phyloP scores from a whole-genome alignment of 164 flowering plant species.

The Vitis rotundifolia region DNA sequence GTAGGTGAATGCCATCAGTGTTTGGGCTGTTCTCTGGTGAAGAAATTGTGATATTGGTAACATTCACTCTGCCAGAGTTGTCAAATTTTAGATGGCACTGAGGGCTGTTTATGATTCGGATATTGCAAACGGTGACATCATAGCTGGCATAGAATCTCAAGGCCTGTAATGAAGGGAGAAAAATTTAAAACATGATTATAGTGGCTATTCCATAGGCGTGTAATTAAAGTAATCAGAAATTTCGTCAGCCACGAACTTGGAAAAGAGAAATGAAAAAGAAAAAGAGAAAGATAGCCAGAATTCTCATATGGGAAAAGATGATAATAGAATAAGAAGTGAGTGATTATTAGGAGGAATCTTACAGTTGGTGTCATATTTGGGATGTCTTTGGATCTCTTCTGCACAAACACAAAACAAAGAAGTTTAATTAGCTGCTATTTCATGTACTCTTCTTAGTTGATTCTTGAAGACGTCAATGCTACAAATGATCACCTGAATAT shows the following conservation, averaged over 20 bases:
- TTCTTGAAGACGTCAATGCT: not conserved
- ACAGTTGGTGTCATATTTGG: constrained; percentile 80
- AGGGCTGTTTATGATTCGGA: constrained; percentile 74
- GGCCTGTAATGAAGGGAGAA: constrained; percentile 42
- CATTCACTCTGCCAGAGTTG: constrained; percentile 41
- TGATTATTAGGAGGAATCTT: constrained; percentile 19
- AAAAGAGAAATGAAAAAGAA: not conserved
- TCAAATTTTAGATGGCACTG: constrained; percentile 85
- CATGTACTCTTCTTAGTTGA: not conserved
- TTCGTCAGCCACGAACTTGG: not conserved
- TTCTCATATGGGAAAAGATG: too few relatives aligned
- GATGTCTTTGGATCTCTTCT: constrained; percentile 52
- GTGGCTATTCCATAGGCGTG: too few relatives aligned
- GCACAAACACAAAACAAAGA: constrained; percentile 18
- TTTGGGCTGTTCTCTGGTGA: constrained; percentile 82
- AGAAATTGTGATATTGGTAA: constrained; percentile 64
- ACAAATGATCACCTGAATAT: constrained; percentile 27
- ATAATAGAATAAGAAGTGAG: not conserved
- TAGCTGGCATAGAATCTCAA: constrained; percentile 69
- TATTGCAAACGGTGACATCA: constrained; percentile 58
- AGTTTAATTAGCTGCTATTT: not conserved
- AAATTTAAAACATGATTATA: not conserved
- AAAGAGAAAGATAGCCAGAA: too few relatives aligned
- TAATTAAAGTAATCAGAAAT: constrained; percentile 1
- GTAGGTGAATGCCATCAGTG: constrained; percentile 93